These are phyloP conservation scores for Cadophora sp. DNA, from an alignment of 2,329 filamentous ascomycete genomes.

Conservation along the genomic window DNA sequence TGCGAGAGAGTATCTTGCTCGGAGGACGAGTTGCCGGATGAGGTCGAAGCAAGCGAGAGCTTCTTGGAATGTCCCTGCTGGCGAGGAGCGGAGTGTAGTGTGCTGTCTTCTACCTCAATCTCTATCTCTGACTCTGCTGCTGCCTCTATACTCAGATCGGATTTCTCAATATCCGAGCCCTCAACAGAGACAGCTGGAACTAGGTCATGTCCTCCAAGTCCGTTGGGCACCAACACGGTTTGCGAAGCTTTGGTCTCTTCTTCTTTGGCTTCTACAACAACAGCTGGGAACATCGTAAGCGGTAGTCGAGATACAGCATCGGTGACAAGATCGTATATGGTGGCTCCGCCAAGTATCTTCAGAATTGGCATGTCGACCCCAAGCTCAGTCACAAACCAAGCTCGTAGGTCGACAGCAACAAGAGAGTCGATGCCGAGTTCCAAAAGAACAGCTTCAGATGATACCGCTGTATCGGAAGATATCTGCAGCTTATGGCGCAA, in stretches of 20 bases:
- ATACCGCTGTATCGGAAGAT: background rate
- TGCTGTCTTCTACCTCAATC: background rate
- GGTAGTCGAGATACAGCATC: conserved; percentile 5
- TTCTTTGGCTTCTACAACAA: background rate
- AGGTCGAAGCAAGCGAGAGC: conserved; percentile 1
- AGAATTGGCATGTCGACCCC: conserved; percentile 25
- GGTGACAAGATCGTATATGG: conserved; percentile 9
- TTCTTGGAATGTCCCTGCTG: conserved; percentile 2
- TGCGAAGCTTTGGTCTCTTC: background rate
- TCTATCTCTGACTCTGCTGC: background rate
- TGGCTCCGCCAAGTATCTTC: conserved; percentile 17
- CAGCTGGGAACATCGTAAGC: background rate
- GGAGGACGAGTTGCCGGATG: background rate
- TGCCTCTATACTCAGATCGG: background rate
- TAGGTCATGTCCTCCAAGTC: conserved; percentile 17
- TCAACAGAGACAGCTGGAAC: background rate
- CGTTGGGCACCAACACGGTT: conserved; percentile 15
- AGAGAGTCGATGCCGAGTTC: conserved; percentile 37
- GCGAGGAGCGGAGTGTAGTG: no score
- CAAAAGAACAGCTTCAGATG: conserved; percentile 31
- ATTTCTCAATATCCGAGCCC: background rate
- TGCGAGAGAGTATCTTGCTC: background rate
- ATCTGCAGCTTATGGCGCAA: conserved; percentile 23
- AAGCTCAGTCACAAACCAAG: conserved; percentile 29
- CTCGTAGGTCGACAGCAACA: conserved; percentile 30